A percentile compares a stretch with the other conserved stretches of the same genome.
Evolutionary conservation across 2,329 filamentous ascomycete genomes (phyloP).

Genomic region (Cercospora nicotianae): DNA sequence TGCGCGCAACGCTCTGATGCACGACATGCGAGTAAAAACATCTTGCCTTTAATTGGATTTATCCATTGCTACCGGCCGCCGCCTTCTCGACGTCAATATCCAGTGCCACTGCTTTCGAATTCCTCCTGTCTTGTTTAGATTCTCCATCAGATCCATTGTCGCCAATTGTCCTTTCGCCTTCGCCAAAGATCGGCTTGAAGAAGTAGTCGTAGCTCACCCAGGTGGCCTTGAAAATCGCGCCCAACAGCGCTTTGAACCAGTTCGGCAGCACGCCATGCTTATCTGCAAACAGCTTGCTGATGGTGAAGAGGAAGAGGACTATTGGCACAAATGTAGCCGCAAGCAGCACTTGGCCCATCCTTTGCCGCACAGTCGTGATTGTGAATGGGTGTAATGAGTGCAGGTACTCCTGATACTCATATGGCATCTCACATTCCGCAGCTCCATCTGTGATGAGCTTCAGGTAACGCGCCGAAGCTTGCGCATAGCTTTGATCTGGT

Average conservation of each 20-base stretch:
- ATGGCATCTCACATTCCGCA: slow-evolving; percentile 73
- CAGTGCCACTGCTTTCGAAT: background rate
- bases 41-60: background rate
- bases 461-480: slow-evolving; percentile 81
- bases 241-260: slow-evolving; percentile 62
- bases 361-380: slow-evolving; percentile 66
- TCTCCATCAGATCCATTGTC: slow-evolving; percentile 23
- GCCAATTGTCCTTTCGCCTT: slow-evolving; percentile 70
- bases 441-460: slow-evolving; percentile 78
- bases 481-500: slow-evolving; percentile 69
- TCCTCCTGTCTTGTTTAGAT: background rate
- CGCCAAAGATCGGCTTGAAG: slow-evolving; percentile 71
- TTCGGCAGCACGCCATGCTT: slow-evolving; percentile 65
- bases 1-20: background rate
- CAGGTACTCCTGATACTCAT: slow-evolving; percentile 75
- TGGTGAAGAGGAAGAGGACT: slow-evolving; percentile 55
- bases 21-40: background rate
- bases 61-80: slow-evolving; percentile 7
- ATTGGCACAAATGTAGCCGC: slow-evolving; percentile 59
- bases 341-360: slow-evolving; percentile 64
- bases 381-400: slow-evolving; percentile 67
- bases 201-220: slow-evolving; percentile 66
- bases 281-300: slow-evolving; percentile 57
- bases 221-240: slow-evolving; percentile 55
- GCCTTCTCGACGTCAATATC: slow-evolving; percentile 14